Evolutionary conservation across 495 filamentous ascomycete species (phyloP), one percentile per base, ranked within the genome.

Genomic region (Penicillium bovifimosum): DNA sequence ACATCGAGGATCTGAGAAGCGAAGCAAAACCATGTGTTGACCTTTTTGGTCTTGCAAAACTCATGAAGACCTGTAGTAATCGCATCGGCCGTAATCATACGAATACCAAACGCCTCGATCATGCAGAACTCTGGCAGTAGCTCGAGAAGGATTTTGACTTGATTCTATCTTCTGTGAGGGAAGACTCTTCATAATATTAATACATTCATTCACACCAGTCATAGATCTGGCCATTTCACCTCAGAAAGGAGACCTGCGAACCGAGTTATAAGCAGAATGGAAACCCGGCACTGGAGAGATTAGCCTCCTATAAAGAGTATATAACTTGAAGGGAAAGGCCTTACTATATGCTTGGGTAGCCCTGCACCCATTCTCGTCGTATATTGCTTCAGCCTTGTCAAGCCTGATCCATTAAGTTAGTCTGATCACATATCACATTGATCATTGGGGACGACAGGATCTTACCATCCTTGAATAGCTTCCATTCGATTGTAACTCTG

Each of bases 401-500:
- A 72, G 54, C 60, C 72, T 75, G 41, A 11, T 6, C 13, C 9
- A 41, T 26, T 2, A 39, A 13, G 32, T 52, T 36, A 49, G 50
- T 47, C n/a, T n/a, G n/a, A 59, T 40, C 31, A 35, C 24, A 40
- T 14, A 3, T 31, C 9, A 16, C 27, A 38, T 2, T 18, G 8
- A 14, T 2, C 9, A 14, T 33, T 14, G 2, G 32, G n/a, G n/a
- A n/a, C n/a, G n/a, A 24, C n/a, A 27, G 34, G 3, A 8, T 35
- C 68, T 50, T 69, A 73, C 82, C 76, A 89, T 65, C 83, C 77
- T 58, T 76, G 66, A 48, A 96, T 87, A 52, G 84, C 81, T 58
- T 82, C 73, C 57, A 88, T 80, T 31, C 90, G 79, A 56, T 81
- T 88, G 35, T 77, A 75, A 52, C 82, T 83, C 80, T 87, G 35